A percentile compares a stretch with the other conserved stretches of the same genome.
phyloP scores from a whole-genome alignment of 116 monocot species.

The Papilionanthe hybrid region DNA sequence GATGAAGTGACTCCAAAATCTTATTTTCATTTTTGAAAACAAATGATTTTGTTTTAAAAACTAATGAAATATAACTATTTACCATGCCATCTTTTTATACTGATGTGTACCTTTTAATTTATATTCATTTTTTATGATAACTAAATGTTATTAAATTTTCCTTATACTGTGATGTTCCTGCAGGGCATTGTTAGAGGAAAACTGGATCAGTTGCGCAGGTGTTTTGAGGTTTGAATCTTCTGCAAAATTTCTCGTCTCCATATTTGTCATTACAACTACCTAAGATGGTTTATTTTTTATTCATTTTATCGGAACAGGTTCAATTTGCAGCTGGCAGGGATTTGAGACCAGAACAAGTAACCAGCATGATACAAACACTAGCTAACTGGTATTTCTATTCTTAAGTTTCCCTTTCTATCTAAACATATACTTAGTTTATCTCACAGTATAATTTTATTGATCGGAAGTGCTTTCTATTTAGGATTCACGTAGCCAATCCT shows the following conservation, averaged over 20 bases:
- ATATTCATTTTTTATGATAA: not conserved
- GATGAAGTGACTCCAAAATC: not conserved
- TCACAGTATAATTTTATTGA: not conserved
- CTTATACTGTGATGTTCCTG: slow-evolving; percentile 7
- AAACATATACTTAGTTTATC: not conserved
- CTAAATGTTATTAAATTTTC: not conserved
- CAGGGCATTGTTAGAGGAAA: slow-evolving; percentile 99
- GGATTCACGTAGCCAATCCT: too few relatives aligned
- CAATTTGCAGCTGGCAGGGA: slow-evolving; percentile 99
- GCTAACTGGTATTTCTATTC: slow-evolving; percentile 57
- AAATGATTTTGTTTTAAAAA: not conserved
- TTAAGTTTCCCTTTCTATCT: not conserved
- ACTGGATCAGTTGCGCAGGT: slow-evolving; percentile 89
- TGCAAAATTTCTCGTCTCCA: not conserved
- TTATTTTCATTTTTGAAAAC: not conserved
- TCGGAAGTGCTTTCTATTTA: not conserved
- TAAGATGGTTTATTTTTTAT: not conserved
- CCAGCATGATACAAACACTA: slow-evolving; percentile 74
- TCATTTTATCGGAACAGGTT: slow-evolving; percentile 49
- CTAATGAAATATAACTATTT: not conserved
- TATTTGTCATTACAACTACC: not conserved
- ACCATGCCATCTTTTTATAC: not conserved
- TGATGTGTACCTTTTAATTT: slow-evolving; percentile 2
- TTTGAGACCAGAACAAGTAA: slow-evolving; percentile 77
- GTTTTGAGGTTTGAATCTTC: slow-evolving; percentile 82